Evolutionary conservation across 495 filamentous ascomycete species (phyloP).

Genomic region (Paragyromitra xinjiangensis): DNA sequence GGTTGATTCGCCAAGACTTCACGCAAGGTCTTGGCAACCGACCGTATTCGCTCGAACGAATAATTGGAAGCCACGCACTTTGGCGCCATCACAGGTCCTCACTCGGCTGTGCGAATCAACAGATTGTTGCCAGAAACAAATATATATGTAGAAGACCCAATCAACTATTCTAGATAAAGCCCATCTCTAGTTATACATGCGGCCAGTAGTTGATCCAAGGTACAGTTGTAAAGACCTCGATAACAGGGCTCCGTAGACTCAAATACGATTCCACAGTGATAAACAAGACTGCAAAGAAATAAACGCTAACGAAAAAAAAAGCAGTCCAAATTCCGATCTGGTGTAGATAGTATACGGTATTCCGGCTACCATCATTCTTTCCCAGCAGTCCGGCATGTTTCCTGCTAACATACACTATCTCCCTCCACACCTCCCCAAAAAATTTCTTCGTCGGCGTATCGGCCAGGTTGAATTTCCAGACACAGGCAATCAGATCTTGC

Average conservation of each 20-base stretch:
- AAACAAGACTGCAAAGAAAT: slow-evolving; percentile 24
- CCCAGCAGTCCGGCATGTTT: background rate
- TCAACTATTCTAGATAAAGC: too few relatives aligned
- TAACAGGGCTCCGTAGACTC: slow-evolving; percentile 12
- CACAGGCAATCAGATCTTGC: slow-evolving; percentile 10
- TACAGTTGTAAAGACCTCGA: slow-evolving; percentile 1
- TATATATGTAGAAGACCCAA: too few relatives aligned
- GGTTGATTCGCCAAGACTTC: too few relatives aligned
- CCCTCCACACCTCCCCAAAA: background rate
- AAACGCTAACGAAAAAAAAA: slow-evolving; percentile 11
- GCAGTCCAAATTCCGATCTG: background rate
- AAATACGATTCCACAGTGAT: slow-evolving; percentile 34
- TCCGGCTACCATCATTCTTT: background rate
- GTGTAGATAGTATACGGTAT: background rate
- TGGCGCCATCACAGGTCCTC: too few relatives aligned
- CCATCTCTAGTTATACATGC: slow-evolving; percentile 11
- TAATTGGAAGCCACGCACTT: too few relatives aligned
- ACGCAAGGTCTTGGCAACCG: too few relatives aligned
- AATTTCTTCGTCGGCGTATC: too few relatives aligned
- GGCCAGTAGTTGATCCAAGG: slow-evolving; percentile 35
- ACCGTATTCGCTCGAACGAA: too few relatives aligned
- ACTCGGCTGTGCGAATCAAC: too few relatives aligned
- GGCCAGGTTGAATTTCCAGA: slow-evolving; percentile 6
- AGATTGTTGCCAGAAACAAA: too few relatives aligned
- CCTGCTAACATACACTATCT: background rate